These are phyloP conservation scores for Tetradesmus lagerheimii DNA, from an alignment of 139 green algal species.

Conservation along the genomic window DNA sequence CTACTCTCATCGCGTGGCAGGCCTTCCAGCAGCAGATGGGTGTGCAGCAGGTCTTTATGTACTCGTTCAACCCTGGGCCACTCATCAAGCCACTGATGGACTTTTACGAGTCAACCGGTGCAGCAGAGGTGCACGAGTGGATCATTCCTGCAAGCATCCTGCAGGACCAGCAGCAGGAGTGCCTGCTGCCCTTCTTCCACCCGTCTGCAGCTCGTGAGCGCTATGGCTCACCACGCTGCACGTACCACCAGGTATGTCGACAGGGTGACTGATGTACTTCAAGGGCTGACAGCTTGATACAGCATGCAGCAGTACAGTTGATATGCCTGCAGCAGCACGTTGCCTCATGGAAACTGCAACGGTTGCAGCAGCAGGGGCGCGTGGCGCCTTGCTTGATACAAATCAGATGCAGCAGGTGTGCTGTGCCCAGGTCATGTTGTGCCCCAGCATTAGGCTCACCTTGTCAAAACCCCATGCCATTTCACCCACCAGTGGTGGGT, in stretches of 20 bases:
- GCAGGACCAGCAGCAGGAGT: neutral
- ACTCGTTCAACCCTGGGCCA: constrained; percentile 31
- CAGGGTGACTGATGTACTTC: neutral
- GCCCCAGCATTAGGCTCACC: no score
- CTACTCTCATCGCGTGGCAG: neutral
- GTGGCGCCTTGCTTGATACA: no score
- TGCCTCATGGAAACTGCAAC: no score
- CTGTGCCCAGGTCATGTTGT: no score
- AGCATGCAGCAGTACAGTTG: no score
- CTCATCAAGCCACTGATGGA: constrained; percentile 21
- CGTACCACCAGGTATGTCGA: neutral
- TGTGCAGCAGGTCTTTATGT: neutral
- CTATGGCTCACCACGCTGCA: neutral
- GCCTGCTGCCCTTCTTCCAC: constrained; percentile 18
- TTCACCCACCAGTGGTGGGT: no score
- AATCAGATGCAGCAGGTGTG: no score
- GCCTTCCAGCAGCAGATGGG: neutral
- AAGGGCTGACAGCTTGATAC: no score
- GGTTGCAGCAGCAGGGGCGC: no score
- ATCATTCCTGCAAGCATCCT: constrained; percentile 30
- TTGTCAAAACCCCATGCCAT: no score
- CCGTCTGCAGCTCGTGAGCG: neutral
- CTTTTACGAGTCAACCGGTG: neutral
- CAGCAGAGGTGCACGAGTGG: constrained; percentile 1
- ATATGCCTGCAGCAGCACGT: no score